Evolutionary conservation across 2,329 filamentous ascomycete species (phyloP).

Genomic region (Incumbomyces delicatus): DNA sequence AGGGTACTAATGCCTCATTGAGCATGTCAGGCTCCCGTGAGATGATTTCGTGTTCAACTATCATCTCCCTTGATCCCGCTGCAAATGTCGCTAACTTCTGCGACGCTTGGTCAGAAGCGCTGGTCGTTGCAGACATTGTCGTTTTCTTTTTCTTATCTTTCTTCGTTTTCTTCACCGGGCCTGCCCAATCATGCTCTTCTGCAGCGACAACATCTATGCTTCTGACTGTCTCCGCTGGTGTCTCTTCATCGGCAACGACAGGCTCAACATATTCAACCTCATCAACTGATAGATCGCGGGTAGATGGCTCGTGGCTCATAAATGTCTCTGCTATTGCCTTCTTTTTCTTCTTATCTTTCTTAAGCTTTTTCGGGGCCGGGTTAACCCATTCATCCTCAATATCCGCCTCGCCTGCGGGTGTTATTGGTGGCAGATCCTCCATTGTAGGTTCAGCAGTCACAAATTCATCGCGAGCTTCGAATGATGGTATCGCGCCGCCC

Average conservation of each 20-base stretch:
- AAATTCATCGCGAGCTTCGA: not conserved
- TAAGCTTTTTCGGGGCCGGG: conserved; percentile 22
- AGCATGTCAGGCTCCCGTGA: no score
- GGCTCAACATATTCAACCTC: not conserved
- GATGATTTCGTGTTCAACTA: no score
- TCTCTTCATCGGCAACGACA: not conserved
- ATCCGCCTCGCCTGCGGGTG: not conserved
- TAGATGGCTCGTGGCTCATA: not conserved
- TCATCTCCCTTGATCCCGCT: no score
- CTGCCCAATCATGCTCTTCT: conserved; percentile 18
- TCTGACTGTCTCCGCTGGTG: not conserved
- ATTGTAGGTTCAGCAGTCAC: not conserved
- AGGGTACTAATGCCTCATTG: no score
- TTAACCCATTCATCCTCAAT: conserved; percentile 1
- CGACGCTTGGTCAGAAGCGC: no score
- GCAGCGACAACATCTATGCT: not conserved
- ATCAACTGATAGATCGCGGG: not conserved
- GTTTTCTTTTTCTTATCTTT: conserved; percentile 18
- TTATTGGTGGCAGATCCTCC: not conserved
- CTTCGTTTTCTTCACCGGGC: conserved; percentile 23
- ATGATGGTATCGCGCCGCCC: not conserved
- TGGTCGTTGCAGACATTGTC: not conserved
- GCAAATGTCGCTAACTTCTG: no score
- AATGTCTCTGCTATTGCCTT: conserved; percentile 1
- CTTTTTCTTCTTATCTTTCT: conserved; percentile 18